Percentiles rank a stretch among this genome's conserved stretches.
phyloP scores from a whole-genome alignment of 371 early-diverging fungal species.

The Circinella minor region DNA sequence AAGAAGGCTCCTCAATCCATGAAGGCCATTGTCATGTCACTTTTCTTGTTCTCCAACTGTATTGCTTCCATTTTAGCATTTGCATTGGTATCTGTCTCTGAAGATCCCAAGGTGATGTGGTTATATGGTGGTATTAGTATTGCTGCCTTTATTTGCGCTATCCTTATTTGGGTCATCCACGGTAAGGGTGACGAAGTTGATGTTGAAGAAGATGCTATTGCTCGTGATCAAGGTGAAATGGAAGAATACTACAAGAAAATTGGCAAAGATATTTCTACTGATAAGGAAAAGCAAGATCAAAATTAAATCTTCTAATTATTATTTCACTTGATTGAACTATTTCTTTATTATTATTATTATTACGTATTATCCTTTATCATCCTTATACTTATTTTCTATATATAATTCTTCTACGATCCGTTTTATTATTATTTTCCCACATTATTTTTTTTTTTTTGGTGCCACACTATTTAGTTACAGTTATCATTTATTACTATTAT shows the following conservation, averaged over 20 bases:
- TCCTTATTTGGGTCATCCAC: conserved; percentile 27
- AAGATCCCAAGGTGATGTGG: conserved; percentile 72
- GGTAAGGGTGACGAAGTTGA: conserved; percentile 23
- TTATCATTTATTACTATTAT: too few species aligned
- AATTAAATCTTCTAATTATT: not conserved
- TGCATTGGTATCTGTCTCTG: conserved; percentile 66
- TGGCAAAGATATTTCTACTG: not conserved
- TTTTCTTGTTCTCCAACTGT: conserved; percentile 75
- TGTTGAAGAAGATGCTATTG: conserved; percentile 34
- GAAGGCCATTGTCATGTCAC: conserved; percentile 78
- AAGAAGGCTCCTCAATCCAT: conserved; percentile 77
- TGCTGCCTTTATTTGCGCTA: conserved; percentile 22
- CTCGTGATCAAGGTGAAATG: conserved; percentile 14
- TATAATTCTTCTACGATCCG: too few species aligned
- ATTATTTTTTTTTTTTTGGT: too few species aligned
- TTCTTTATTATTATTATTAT: too few species aligned
- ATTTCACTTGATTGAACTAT: not conserved
- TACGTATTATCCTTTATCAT: too few species aligned
- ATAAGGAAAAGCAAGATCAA: conserved; percentile 4
- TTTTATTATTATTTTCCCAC: too few species aligned
- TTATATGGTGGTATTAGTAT: conserved; percentile 59
- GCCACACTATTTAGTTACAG: too few species aligned
- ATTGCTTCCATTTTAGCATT: conserved; percentile 69
- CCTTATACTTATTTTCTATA: too few species aligned
- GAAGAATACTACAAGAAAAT: conserved; percentile 9